Conservation (phyloP, 495 filamentous ascomycete species). For the Penicillium salamii region DNA sequence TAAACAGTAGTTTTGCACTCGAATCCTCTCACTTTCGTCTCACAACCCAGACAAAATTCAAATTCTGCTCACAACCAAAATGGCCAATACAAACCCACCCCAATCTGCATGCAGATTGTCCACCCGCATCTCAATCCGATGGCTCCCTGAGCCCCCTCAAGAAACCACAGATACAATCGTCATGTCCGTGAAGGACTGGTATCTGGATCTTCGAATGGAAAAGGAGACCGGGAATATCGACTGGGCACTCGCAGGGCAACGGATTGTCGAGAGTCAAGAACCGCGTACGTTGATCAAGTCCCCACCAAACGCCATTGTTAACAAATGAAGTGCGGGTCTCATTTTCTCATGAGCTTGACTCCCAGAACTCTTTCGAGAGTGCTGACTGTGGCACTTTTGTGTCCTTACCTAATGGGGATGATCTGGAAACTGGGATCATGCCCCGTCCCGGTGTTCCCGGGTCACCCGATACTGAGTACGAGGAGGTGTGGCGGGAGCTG, state of each 20-base stretch:
- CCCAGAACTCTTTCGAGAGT: slow-evolving; percentile 35
- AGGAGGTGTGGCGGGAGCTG: slow-evolving; percentile 41
- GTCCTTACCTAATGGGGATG: slow-evolving; percentile 38
- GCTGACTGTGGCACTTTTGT: slow-evolving; percentile 39
- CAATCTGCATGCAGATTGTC: slow-evolving; percentile 29
- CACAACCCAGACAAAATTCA: not conserved
- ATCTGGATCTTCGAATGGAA: slow-evolving; percentile 42
- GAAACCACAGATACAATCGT: slow-evolving; percentile 47
- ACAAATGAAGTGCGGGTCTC: slow-evolving; percentile 24
- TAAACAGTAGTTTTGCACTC: too few relatives aligned
- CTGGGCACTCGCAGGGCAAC: slow-evolving; percentile 42
- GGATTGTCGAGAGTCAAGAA: slow-evolving; percentile 30
- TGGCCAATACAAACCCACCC: slow-evolving; percentile 5
- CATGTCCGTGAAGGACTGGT: slow-evolving; percentile 43
- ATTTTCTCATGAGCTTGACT: slow-evolving; percentile 44
- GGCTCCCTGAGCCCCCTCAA: slow-evolving; percentile 36
- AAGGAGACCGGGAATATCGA: slow-evolving; percentile 28
- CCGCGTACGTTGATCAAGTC: slow-evolving; percentile 18
- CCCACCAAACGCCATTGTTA: not conserved
- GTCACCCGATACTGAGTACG: slow-evolving; percentile 31
- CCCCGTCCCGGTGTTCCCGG: slow-evolving; percentile 37
- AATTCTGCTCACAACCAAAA: not conserved
- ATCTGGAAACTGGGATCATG: slow-evolving; percentile 40
- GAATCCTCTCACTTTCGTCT: too few relatives aligned
- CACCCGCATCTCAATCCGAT: slow-evolving; percentile 43